These are phyloP conservation scores for Chalciporus sp. DNA, from an alignment of 1,284 basidiomycete species.

Conservation along the genomic window DNA sequence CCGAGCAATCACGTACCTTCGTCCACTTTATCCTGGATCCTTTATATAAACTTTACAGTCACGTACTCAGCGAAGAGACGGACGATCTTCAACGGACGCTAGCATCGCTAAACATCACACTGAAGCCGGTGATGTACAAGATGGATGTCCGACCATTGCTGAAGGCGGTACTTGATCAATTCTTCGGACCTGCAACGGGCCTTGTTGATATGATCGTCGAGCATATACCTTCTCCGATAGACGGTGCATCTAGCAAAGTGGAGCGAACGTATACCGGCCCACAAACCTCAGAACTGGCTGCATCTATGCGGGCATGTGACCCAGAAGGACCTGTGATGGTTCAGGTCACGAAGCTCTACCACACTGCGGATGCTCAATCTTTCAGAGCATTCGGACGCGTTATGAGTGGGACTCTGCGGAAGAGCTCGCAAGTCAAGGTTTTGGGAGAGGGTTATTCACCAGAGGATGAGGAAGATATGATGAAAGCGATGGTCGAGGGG, in stretches of 20 bases:
- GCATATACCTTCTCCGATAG: slow-evolving; percentile 84
- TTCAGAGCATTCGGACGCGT: slow-evolving; percentile 97
- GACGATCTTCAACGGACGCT: slow-evolving; percentile 84
- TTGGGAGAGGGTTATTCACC: slow-evolving; percentile 96
- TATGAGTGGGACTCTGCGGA: slow-evolving; percentile 86
- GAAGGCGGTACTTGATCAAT: slow-evolving; percentile 92
- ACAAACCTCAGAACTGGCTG: slow-evolving; percentile 75
- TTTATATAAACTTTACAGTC: slow-evolving; percentile 95
- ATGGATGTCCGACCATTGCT: slow-evolving; percentile 96
- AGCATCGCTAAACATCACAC: slow-evolving; percentile 76
- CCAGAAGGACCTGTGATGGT: slow-evolving; percentile 89
- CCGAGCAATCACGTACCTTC: slow-evolving; percentile 85
- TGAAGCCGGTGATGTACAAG: slow-evolving; percentile 96
- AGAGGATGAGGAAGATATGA: slow-evolving; percentile 99
- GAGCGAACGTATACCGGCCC: slow-evolving; percentile 87
- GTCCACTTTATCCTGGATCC: slow-evolving; percentile 97
- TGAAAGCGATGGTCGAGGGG: slow-evolving; percentile 81
- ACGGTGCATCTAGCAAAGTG: slow-evolving; percentile 75
- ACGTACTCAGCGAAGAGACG: slow-evolving; percentile 92
- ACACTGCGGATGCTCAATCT: slow-evolving; percentile 92
- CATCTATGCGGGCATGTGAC: slow-evolving; percentile 83
- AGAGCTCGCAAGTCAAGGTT: slow-evolving; percentile 90
- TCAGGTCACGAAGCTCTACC: slow-evolving; percentile 92
- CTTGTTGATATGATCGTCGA: slow-evolving; percentile 92
- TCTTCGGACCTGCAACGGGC: slow-evolving; percentile 90